Base-by-base conservation (phyloP, 2,329 filamentous ascomycete genomes). In the Balansia obtecta region DNA sequence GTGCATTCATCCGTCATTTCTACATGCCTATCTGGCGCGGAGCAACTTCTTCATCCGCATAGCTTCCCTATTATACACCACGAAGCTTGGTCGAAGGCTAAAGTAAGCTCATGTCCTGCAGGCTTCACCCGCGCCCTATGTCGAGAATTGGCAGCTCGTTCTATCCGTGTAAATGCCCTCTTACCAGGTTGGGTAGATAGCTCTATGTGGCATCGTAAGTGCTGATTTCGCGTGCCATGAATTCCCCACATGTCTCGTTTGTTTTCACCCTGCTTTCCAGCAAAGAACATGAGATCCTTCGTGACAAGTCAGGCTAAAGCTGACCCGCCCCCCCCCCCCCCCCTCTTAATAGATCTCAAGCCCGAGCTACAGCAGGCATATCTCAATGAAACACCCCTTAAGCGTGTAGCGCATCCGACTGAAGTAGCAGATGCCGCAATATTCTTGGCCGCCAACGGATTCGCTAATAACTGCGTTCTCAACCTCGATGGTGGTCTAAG, bases 401-500 rank as follows among this genome's bases (percentile, higher is more conserved):
- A 59, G 78, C 80, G 88, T 32, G 80, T 91, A 55, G 88, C 86
- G 15, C 68, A 70, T 34, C 71, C 77, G 8, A 72, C 78, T 27
- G 88, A 95, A 64, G 79, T 94, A 33, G 88, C 88, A n/a, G 82
- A 90, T 60, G 88, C 88, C 50, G 86, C 85, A 45, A 62, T 84
- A 30, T 95, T 94, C 64, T 74, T 95, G 15, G 84, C 80, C 32
- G 75, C 75, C 45, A 95, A 93, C 65, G 71, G 78, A 54, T 95
- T 91, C 67, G 86, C 88, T 50, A 91, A 91, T 64, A 94, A 94
- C 57, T 93, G 87, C 64, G 75, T 90, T 47, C 72, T 95, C 48
- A 93, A 90, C 64, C 73, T 95, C 30, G 89, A 95, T 65, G 89
- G 89, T 15, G 89, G 89, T 1, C 65, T 94, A 57, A 89, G 85